Base-by-base conservation (phyloP, 805 yeast species). In the Nakazawaea wyomingensis region DNA sequence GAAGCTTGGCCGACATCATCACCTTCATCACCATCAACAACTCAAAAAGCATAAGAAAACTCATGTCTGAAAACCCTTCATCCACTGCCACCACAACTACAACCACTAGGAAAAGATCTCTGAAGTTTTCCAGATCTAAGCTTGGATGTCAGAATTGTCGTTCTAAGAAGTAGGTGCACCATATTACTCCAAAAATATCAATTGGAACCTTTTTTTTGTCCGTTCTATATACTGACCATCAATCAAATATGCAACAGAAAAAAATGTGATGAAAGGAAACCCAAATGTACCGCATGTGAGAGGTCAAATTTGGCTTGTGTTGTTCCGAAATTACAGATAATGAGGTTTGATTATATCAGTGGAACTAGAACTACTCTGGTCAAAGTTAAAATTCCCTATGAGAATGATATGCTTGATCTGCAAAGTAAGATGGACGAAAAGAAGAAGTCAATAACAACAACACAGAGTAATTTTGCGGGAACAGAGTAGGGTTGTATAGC, bases 291-390 rank as follows among this genome's bases (percentile, higher is more conserved):
- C 16, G 69, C 71, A 27, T 82, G 90, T 55, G 66, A 60, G 35
- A 76, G 78, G 54, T 82, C 84, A 5, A 75, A 78, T 5, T 82
- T 68, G 3, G 85, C 83, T 7, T 89, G 97, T 61, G 78, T 87
- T 4, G 86, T 29, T 1, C 44, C 44, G 8, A 34, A 32, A 10
- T 29, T 35, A 19, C 19, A 34, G 16, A 30, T 34, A 4, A 21
- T 34, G 10, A 34, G 26, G 18, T 40, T 40, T 19, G 34, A 34
- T 27, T 21, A 21, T 5, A 13, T 8, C 10, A 37, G 11, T 16
- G 19, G 20, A 26, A 11, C n/a, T n/a, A n/a, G n/a, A n/a, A n/a
- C n/a, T 24, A 3, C 27, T 13, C 16, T 16, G 5, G 5, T 3
- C 39, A 37, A 22, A 22, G 3, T 4, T 21, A 13, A 34, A 9